These are phyloP conservation scores for Teunomyces cretensis DNA, from an alignment of 805 yeast species.

Conservation along the genomic window DNA sequence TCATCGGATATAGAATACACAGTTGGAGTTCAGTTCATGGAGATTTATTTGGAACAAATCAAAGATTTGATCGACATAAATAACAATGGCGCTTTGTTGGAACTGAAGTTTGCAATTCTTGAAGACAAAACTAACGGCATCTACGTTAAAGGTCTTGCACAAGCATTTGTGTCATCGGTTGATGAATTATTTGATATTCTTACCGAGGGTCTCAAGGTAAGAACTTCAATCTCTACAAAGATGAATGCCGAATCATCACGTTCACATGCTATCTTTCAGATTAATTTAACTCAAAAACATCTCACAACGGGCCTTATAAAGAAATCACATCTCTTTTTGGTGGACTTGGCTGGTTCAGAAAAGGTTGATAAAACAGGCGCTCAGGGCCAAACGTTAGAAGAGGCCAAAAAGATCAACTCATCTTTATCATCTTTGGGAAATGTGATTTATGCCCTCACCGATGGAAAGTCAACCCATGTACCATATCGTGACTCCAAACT, in stretches of 20 bases:
- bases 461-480: conserved; percentile 59
- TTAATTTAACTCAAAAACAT: conserved; percentile 64
- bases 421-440: conserved; percentile 77
- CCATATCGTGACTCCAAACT: conserved; percentile 80
- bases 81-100: conserved; percentile 9
- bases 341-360: conserved; percentile 88
- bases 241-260: conserved; percentile 76
- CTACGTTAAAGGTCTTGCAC: conserved; percentile 68
- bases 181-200: conserved; percentile 59
- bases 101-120: conserved; percentile 49
- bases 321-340: conserved; percentile 65
- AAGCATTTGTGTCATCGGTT: conserved; percentile 56
- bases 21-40: conserved; percentile 73
- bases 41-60: conserved; percentile 76
- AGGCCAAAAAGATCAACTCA: conserved; percentile 79
- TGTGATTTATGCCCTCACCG: conserved; percentile 78
- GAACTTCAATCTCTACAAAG: conserved; percentile 61
- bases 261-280: conserved; percentile 76
- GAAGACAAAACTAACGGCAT: conserved; percentile 66
- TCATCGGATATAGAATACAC: conserved; percentile 57
- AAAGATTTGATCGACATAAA: conserved; percentile 59
- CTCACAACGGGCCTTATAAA: conserved; percentile 55
- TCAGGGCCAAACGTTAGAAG: conserved; percentile 70
- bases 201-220: conserved; percentile 53
- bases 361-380: conserved; percentile 78